Percentiles rank a stretch among this genome's conserved stretches.
phyloP scores from a whole-genome alignment of 148 eudicot species.

The Dianthus caryophyllus region DNA sequence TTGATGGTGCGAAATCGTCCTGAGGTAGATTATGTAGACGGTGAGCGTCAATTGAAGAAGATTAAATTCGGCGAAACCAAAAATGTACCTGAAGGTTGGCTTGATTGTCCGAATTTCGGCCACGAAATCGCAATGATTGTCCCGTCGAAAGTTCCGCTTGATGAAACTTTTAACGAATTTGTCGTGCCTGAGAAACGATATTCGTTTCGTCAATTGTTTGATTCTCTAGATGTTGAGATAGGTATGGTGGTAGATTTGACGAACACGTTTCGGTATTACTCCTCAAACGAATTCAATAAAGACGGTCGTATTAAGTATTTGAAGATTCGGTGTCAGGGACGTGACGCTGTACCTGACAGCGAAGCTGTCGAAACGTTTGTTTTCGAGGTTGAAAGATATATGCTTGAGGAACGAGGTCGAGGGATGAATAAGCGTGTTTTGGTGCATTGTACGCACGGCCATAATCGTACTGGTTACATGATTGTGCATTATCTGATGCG shows the following conservation, averaged over 20 bases:
- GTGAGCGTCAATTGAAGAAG: too few relatives aligned
- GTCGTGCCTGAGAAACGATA: too few relatives aligned
- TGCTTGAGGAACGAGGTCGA: constrained; percentile 50
- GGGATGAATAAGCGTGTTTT: constrained; percentile 59
- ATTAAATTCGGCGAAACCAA: too few relatives aligned
- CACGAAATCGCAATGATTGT: too few relatives aligned
- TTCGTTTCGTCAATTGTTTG: too few relatives aligned
- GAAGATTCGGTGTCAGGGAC: constrained; percentile 92
- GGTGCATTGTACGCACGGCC: constrained; percentile 96
- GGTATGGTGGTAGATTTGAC: constrained; percentile 96
- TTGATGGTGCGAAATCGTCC: too few relatives aligned
- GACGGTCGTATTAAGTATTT: constrained; percentile 65
- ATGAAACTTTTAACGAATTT: too few relatives aligned
- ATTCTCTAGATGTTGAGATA: constrained; percentile 41
- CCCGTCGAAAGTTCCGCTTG: too few relatives aligned
- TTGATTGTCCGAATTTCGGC: too few relatives aligned
- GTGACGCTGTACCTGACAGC: constrained; percentile 87
- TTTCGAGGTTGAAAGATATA: constrained; percentile 65
- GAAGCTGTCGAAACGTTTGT: constrained; percentile 83
- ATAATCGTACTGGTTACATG: constrained; percentile 94
- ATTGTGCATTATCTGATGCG: constrained; percentile 88
- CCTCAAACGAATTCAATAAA: constrained; percentile 47
- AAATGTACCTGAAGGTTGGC: too few relatives aligned
- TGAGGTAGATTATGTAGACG: too few relatives aligned
- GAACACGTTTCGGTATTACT: constrained; percentile 83